A percentile compares a stretch with the other conserved stretches of the same genome.
Conservation (phyloP, 495 filamentous ascomycete genomes). For the Aspergillus ostianus region DNA sequence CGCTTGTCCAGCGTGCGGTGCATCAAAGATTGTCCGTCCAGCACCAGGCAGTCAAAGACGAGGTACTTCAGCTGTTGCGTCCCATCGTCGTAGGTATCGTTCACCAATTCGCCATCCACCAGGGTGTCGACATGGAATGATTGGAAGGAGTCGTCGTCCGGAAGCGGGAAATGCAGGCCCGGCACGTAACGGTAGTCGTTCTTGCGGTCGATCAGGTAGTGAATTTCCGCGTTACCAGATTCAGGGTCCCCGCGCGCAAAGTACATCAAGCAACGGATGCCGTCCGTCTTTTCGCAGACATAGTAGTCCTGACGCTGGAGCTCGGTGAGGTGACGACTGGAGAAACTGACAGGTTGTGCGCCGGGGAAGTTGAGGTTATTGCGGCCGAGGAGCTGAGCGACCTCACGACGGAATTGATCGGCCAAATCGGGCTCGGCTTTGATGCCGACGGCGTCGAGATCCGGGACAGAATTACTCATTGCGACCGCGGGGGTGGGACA, state of each 20-base stretch:
- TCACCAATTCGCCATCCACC: constrained; percentile 89
- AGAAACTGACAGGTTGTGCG: constrained; percentile 92
- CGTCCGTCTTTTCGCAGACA: constrained; percentile 97
- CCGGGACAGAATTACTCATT: constrained; percentile 48
- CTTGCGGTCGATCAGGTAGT: constrained; percentile 92
- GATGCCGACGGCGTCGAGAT: constrained; percentile 54
- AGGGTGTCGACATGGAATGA: constrained; percentile 77
- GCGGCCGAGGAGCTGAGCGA: constrained; percentile 72
- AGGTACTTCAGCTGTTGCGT: constrained; percentile 71
- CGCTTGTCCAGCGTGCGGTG: constrained; percentile 81
- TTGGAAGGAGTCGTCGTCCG: constrained; percentile 52
- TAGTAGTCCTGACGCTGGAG: constrained; percentile 83
- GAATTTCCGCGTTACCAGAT: constrained; percentile 51
- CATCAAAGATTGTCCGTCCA: constrained; percentile 76
- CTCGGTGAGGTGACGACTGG: constrained; percentile 71
- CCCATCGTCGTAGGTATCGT: constrained; percentile 66
- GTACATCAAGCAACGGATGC: constrained; percentile 91
- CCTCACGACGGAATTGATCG: constrained; percentile 63
- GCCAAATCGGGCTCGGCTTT: constrained; percentile 59
- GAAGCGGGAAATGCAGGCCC: constrained; percentile 75
- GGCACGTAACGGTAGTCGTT: constrained; percentile 92
- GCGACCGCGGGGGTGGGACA: constrained; percentile 2
- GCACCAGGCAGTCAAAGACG: constrained; percentile 87
- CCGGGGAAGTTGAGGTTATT: constrained; percentile 73
- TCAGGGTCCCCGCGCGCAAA: constrained; percentile 58